These are phyloP conservation scores for Mallotus nudiflorus DNA, from an alignment of 345 rosid genomes.

Conservation along the genomic window DNA sequence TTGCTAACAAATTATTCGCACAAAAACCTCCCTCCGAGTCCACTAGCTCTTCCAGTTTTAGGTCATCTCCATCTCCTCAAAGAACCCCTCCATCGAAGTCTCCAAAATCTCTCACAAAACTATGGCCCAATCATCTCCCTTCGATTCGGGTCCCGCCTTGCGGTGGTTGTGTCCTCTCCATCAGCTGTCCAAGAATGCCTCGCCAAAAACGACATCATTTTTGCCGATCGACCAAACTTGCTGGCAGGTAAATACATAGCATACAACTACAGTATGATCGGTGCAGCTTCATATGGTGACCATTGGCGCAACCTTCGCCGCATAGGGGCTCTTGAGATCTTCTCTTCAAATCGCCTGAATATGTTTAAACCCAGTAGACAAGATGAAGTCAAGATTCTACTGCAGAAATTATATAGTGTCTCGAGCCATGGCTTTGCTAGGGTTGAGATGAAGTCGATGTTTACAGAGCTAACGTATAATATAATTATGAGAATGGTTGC, in stretches of 20 bases:
- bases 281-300: background rate
- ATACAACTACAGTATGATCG: constrained; percentile 9
- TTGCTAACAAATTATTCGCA: background rate
- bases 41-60: constrained; percentile 15
- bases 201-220: constrained; percentile 15
- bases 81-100: constrained; percentile 11
- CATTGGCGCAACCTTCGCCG: constrained; percentile 24
- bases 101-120: constrained; percentile 34
- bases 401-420: background rate
- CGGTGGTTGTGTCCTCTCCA: constrained; percentile 23
- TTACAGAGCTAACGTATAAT: background rate
- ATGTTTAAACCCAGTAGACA: background rate
- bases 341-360: constrained; percentile 2
- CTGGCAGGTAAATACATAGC: background rate
- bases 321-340: background rate
- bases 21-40: too few species aligned
- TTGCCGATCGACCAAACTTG: constrained; percentile 10
- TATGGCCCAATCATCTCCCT: too few species aligned
- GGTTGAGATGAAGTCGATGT: background rate
- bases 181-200: constrained; percentile 6
- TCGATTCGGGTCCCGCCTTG: constrained; percentile 23
- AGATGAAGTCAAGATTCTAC: constrained; percentile 11
- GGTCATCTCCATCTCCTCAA: constrained; percentile 20
- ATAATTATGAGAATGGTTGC: constrained; percentile 15
- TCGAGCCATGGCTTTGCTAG: background rate